Evolutionary conservation across 108 stramenopile species (phyloP), one percentile per base, ranked within the genome.

Genomic region (Pseudonitzschia multiseries): DNA sequence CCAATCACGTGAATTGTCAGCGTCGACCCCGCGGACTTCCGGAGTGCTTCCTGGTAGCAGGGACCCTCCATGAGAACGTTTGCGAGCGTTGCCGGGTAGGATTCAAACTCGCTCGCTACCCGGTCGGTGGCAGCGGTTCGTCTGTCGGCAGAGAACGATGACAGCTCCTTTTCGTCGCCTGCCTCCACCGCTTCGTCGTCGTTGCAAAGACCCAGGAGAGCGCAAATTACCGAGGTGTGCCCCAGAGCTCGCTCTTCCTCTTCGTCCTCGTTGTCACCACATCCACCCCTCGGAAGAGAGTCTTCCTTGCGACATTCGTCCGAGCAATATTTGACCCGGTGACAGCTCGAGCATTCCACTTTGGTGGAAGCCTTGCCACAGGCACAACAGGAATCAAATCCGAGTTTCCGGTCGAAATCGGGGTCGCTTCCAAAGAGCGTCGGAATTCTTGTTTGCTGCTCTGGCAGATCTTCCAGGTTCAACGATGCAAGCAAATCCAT

Each of bases 71-170:
- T 46, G 4, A 91, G 69, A 22, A 90, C 69, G 54, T 96, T 96
- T 42, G 91, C 89, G 21, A 96, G 73, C 42, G 95, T 96, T 5
- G 95, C 92, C 22, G 92, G 95, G 70, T 96, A 96, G 1, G 91
- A 91, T 57, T 95, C 90, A 27, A 74, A 76, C 73, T 95, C 94
- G 22, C 91, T 95, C 56, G 70, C 78, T 10, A 95, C 67, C 67
- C 94, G 81, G 77, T 95, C 85, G 18, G 56, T 57, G 12, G 94
- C 88, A 31, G 88, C 85, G 22, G 84, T 82, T 52, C 69, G 20
- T 61, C 61, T 63, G 12, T 56, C 79, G 22, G 48, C 46, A n/a
- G 68, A 46, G 17, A 64, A 48, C 6, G 65, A 17, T 1, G 73
- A 28, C 1, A 40, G 54, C 14, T 70, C 73, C 8, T 75, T 57